Base-by-base conservation (phyloP, 2,329 filamentous ascomycete genomes). In the Colletotrichum gloeosporioides region DNA sequence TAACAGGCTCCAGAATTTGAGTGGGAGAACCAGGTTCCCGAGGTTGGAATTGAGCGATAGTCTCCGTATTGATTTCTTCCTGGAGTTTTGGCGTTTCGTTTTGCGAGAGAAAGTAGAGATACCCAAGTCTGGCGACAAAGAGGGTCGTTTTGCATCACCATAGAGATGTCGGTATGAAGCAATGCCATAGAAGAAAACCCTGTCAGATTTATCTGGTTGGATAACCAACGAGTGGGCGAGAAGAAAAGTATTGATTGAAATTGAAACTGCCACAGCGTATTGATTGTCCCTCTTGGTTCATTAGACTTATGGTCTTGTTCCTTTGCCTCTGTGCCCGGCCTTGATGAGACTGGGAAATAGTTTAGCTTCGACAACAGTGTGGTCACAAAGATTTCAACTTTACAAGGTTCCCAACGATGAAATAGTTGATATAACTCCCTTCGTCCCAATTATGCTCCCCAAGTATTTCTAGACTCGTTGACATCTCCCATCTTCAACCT, bases 1-100 rank as follows among this genome's bases (percentile, higher is more conserved):
- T 64, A 39, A 76, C 63, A 53, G 22, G 6, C 18, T 27, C 29
- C 69, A 87, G 86, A 83, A 32, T 87, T 87, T 71, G 86, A 87
- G 79, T 87, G 86, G 86, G 80, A 79, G 29, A 84, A 86, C 31
- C 84, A 86, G 67, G 68, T 78, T 39, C 83, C 84, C 53, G 84
- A 84, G 13, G 74, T 80, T 34, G 80, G 83, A 70, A 44, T 34
- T 25, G 67, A 77, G 65, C 53, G 57, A 25, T 34, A 77, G 61
- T 61, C 36, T 63, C 69, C 61, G 15, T 73, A 71, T 44, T 76
- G 76, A 76, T 36, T 69, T 55, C 63, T 62, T 25, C 10, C 65
- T 53, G 75, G 73, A 31, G 73, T 77, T 76, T 22, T 62, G 76
- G 76, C 59, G 76, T 39, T 73, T 49, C 9, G n/a, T 64, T 53